Base-by-base conservation (phyloP, 371 early-diverging fungal species). In the Gilbertella persicaria region DNA sequence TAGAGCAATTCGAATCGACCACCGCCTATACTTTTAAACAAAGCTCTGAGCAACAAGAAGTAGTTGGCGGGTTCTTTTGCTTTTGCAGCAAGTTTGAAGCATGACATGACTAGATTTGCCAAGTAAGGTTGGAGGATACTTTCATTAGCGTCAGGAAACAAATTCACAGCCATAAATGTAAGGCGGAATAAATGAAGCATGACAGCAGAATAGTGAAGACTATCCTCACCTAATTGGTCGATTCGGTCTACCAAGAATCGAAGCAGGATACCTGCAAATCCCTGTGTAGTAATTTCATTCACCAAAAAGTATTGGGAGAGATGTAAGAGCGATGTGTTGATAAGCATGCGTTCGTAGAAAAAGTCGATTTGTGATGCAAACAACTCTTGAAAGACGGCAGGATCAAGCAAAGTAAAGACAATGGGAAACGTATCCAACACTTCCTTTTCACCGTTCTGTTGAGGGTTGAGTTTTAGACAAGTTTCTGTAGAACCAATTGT, bases 301-400 rank as follows among this genome's bases (percentile, higher is more conserved):
- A 91, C 90, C 21, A 98, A 74, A 59, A 98, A 89, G 58, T 86
- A 92, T 57, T 98, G 97, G 0, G 96, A 91, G 26, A 97, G 77
- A 33, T 90, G 85, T 6, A 96, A 71, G 2, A 96, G 75, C 8
- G 92, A 84, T 0, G 86, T 82, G 62, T 97, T 92, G 60, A 77
- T 69, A 20, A 96, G 64, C 57, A 92, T 90, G 16, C 86, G 82
- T 4, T 93, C 89, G 63, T 96, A 93, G 17, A 97, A 80, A 55
- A 83, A 91, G 14, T 78, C 85, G 50, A 99, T 89, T 62, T 97
- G 89, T 1, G 94, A 86, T 4, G 90, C 74, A 58, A 98, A 92
- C 4, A 99, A 85, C 58, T 99, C 99, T 65, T 96, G 96, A 67
- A 97, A 97, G 1, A 96, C 83, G 4, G 94, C 86, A 0, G 94